Base-by-base conservation (phyloP, 305 asterid genomes). In the Fraxinus velutina region DNA sequence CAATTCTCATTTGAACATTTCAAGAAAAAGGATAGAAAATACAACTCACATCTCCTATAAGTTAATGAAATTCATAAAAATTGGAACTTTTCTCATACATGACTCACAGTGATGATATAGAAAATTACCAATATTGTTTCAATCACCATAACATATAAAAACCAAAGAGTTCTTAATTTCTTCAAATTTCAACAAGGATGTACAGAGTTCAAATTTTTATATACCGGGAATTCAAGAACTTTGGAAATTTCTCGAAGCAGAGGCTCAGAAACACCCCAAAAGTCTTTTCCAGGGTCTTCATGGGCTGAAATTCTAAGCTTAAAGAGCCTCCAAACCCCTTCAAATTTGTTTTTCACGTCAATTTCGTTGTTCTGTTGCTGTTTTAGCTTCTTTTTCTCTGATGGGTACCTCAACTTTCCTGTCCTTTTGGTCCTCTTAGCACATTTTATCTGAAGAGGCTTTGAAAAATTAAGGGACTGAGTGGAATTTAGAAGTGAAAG, bases 221-320 rank as follows among this genome's bases (percentile, higher is more conserved):
- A 75, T 87, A 96, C 98, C 96, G 98, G 98, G 80, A 94, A 91
- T 87, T 96, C 93, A 81, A 96, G 94, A 91, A 93, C 85, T 88
- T 88, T 94, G 79, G 98, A 97, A 76, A 96, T 93, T 87, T 92
- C 92, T 84, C 68, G 80, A 55, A 96, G 92, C 86, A 96, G 82
- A 75, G 94, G 88, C 83, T 88, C 91, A 0, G 98, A 94, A 68
- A 94, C 93, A 83, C 84, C 91, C 81, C 88, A 87, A 76, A 87
- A 91, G 84, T 96, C 98, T 81, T 96, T 96, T 24, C 99, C 99
- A 73, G 97, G 98, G 85, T 96, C 99, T 76, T 91, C 93, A 30
- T 90, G 88, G 75, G 91, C 97, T 0, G 91, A 79, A 73, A 94
- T 90, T 55, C 84, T 95, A 5, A 96, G 94, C 87, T 88, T 90